Evolutionary conservation across 768 basidiomycete genomes (phyloP).

Genomic region (Ephemerocybe angulata): DNA sequence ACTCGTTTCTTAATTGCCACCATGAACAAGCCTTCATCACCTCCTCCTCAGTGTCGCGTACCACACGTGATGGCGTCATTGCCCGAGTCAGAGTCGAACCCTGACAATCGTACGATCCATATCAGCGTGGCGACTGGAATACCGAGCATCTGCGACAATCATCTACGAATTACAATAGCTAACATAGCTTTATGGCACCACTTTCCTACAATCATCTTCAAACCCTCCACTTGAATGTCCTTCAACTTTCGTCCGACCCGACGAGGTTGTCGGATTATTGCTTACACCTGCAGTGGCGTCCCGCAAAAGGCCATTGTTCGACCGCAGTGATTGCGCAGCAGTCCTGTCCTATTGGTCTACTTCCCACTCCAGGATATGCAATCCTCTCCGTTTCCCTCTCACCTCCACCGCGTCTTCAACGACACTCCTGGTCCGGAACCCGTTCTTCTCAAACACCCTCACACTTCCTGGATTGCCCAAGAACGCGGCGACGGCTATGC

Average conservation of each 20-base stretch:
- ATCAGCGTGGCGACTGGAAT: not conserved
- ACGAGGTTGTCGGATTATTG: no score
- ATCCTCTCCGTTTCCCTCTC: constrained; percentile 32
- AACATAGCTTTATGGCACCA: no score
- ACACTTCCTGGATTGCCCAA: constrained; percentile 56
- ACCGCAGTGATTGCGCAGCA: not conserved
- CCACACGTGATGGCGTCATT: constrained; percentile 1
- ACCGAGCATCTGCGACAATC: no score
- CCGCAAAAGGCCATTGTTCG: not conserved
- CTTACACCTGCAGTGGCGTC: not conserved
- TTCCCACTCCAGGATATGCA: constrained; percentile 35
- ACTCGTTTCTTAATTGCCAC: not conserved
- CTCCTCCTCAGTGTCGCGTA: not conserved
- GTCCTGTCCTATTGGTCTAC: not conserved
- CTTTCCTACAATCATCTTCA: no score
- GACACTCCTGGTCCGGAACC: constrained; percentile 42
- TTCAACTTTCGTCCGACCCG: no score
- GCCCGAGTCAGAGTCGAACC: not conserved
- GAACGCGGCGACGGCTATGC: constrained; percentile 43
- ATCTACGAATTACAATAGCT: no score
- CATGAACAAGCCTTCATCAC: not conserved
- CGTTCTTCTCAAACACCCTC: constrained; percentile 66
- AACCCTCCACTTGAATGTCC: no score
- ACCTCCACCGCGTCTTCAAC: constrained; percentile 36
- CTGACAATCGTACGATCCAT: not conserved